These are phyloP conservation scores for Penicillium ochrochloron DNA, from an alignment of 495 filamentous ascomycete genomes.

Conservation along the genomic window DNA sequence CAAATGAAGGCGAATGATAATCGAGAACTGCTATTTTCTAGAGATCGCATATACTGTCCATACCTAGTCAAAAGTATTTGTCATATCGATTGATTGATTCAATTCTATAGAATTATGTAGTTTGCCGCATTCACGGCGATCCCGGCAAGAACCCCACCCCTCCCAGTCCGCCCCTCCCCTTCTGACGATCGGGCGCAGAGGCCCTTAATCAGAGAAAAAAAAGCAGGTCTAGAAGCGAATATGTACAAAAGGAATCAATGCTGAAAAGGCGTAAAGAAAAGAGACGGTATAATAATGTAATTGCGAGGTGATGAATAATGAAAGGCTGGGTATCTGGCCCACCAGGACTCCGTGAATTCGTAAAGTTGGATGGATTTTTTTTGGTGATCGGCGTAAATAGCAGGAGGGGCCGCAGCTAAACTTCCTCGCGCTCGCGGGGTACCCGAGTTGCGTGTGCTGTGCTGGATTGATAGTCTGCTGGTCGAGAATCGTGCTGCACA, in stretches of 20 bases:
- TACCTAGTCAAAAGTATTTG: neutral
- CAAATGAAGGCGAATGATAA: neutral
- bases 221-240: conserved; percentile 20
- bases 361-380: conserved; percentile 14
- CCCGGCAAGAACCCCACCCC: conserved; percentile 5
- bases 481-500: conserved; percentile 42
- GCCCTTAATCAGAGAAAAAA: neutral
- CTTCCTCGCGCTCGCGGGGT: conserved; percentile 21
- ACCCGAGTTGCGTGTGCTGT: conserved; percentile 15
- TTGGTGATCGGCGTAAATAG: neutral
- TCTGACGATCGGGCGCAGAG: conserved; percentile 1
- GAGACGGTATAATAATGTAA: conserved; percentile 6
- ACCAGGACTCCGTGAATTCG: conserved; percentile 27
- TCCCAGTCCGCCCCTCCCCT: neutral
- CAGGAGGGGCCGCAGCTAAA: conserved; percentile 15
- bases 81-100: neutral
- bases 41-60: no score
- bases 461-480: conserved; percentile 30
- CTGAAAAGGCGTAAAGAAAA: conserved; percentile 1
- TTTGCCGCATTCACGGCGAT: neutral
- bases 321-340: conserved; percentile 30
- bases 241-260: conserved; percentile 19
- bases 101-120: neutral
- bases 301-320: conserved; percentile 5
- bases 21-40: neutral